phyloP scores from a whole-genome alignment of 371 early-diverging fungal species.

The Lichtheimia corymbifera region DNA sequence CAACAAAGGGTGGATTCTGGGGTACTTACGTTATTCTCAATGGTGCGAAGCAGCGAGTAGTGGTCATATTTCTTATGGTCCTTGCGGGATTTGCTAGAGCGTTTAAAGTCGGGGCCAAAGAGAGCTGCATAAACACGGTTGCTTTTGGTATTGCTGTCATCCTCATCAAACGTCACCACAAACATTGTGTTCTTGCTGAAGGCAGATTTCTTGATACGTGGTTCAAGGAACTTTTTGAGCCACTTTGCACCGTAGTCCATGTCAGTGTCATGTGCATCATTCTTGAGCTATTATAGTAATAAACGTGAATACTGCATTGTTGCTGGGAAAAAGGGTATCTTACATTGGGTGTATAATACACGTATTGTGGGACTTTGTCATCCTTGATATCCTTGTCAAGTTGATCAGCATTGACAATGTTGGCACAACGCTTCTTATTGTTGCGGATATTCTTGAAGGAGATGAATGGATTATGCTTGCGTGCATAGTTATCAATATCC shows the following conservation, averaged over 20 bases:
- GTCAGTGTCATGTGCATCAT: slow-evolving; percentile 62
- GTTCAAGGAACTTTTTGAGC: slow-evolving; percentile 55
- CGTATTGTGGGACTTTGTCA: slow-evolving; percentile 55
- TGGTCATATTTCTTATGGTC: slow-evolving; percentile 61
- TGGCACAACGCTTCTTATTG: slow-evolving; percentile 49
- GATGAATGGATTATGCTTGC: slow-evolving; percentile 68
- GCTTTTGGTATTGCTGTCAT: slow-evolving; percentile 34
- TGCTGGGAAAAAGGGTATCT: slow-evolving; percentile 56
- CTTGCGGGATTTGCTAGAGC: slow-evolving; percentile 26
- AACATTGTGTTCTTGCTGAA: slow-evolving; percentile 57
- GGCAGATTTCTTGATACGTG: slow-evolving; percentile 47
- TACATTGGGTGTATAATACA: slow-evolving; percentile 56
- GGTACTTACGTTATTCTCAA: slow-evolving; percentile 49
- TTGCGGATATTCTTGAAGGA: slow-evolving; percentile 50
- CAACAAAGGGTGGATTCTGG: neutral
- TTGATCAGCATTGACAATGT: slow-evolving; percentile 52
- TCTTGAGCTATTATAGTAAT: slow-evolving; percentile 29
- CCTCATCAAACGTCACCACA: slow-evolving; percentile 57
- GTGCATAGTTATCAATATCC: slow-evolving; percentile 34
- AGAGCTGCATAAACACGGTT: slow-evolving; percentile 53
- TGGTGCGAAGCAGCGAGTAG: slow-evolving; percentile 61
- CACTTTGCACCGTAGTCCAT: slow-evolving; percentile 54
- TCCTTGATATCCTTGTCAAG: slow-evolving; percentile 50
- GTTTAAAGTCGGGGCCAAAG: slow-evolving; percentile 53
- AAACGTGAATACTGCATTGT: slow-evolving; percentile 12